Evolutionary conservation across 2,329 filamentous ascomycete genomes (phyloP).

Genomic region (Ophiognomonia clavigignenti-juglandacearum): DNA sequence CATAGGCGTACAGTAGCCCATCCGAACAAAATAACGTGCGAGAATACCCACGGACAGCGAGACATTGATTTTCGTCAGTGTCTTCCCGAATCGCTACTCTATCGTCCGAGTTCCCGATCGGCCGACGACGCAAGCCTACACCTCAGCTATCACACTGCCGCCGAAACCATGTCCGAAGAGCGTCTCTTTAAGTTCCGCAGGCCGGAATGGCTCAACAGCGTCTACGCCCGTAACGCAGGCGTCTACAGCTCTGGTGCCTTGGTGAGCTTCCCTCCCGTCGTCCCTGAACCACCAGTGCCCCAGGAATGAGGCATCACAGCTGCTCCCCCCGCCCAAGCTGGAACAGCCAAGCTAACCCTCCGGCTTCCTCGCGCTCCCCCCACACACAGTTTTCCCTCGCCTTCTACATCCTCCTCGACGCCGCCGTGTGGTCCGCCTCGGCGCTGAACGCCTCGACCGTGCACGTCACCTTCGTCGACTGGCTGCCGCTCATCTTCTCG

Average conservation of each 20-base stretch:
- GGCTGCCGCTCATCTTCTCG: conserved; percentile 64
- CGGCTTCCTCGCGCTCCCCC: too few species aligned
- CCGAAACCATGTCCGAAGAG: conserved; percentile 52
- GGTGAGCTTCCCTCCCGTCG: conserved; percentile 47
- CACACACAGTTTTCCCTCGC: conserved; percentile 56
- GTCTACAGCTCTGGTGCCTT: conserved; percentile 59
- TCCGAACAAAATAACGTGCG: too few species aligned
- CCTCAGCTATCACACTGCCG: neutral
- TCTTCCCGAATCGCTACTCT: too few species aligned
- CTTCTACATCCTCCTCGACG: conserved; percentile 65
- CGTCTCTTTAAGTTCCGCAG: conserved; percentile 63
- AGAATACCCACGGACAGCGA: too few species aligned
- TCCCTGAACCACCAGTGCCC: neutral
- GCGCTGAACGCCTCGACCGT: conserved; percentile 53
- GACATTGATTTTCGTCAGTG: too few species aligned
- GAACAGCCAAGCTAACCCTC: conserved; percentile 12
- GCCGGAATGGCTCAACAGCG: conserved; percentile 63
- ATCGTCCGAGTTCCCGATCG: too few species aligned
- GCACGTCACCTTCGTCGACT: conserved; percentile 65
- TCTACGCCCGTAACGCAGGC: conserved; percentile 58
- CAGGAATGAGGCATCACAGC: too few species aligned
- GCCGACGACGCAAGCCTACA: neutral
- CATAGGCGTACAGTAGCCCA: too few species aligned
- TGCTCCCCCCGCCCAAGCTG: too few species aligned
- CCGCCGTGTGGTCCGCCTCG: conserved; percentile 62